Evolutionary conservation across 352 stramenopile species (phyloP).

Genomic region (Phytophthora rubi): DNA sequence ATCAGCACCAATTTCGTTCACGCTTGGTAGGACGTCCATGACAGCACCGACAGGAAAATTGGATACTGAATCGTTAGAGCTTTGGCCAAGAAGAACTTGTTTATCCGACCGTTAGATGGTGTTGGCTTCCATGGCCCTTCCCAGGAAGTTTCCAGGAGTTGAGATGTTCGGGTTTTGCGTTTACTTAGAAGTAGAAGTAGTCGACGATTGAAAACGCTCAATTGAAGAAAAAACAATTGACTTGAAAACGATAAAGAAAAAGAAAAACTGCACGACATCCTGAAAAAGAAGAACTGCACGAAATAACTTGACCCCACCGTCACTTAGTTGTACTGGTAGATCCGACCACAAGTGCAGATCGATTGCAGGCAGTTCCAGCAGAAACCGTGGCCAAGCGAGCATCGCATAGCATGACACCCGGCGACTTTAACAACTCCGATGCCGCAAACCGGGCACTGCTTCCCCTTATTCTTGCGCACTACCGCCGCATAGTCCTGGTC

Average conservation of each 20-base stretch:
- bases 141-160: not conserved
- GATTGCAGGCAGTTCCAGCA: constrained; percentile 43
- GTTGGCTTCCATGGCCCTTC: not conserved
- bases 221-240: not conserved
- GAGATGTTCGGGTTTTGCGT: not conserved
- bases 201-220: not conserved
- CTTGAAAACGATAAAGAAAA: not conserved
- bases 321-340: constrained; percentile 5
- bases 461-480: constrained; percentile 38
- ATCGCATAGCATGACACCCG: constrained; percentile 59
- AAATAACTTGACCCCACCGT: not conserved
- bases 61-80: constrained; percentile 1
- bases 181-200: too few relatives aligned
- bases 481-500: constrained; percentile 57
- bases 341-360: constrained; percentile 31
- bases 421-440: constrained; percentile 58
- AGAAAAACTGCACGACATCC: not conserved
- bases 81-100: not conserved
- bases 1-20: constrained; percentile 17
- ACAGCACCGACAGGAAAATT: not conserved
- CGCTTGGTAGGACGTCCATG: constrained; percentile 33
- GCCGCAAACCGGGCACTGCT: constrained; percentile 67
- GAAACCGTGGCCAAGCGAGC: constrained; percentile 44
- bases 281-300: not conserved
- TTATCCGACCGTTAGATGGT: constrained; percentile 1